Evolutionary conservation across 495 filamentous ascomycete species (phyloP).

Genomic region (Cetradonia linearis): DNA sequence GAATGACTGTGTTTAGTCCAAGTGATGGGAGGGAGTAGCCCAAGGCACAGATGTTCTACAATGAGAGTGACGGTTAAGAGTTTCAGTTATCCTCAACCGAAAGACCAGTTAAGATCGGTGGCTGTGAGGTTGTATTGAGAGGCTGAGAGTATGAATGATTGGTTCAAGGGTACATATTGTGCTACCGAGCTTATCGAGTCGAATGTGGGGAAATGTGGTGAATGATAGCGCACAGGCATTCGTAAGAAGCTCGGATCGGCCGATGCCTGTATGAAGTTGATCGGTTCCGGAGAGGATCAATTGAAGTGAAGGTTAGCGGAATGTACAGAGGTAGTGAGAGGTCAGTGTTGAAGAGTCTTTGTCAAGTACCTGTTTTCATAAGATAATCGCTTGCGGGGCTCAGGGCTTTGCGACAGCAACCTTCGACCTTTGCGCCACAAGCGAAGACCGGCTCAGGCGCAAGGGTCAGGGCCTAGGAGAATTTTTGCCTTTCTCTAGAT

Average conservation of each 20-base stretch:
- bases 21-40: background rate
- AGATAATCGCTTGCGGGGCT: constrained; percentile 16
- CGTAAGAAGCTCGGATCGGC: background rate
- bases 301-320: background rate
- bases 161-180: background rate
- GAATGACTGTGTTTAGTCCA: background rate
- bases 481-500: background rate
- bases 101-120: background rate
- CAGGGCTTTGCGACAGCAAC: background rate
- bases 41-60: background rate
- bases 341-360: constrained; percentile 1
- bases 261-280: background rate
- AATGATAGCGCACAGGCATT: background rate
- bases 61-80: background rate
- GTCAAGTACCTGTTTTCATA: constrained; percentile 15
- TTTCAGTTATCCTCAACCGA: background rate
- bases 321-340: background rate
- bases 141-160: constrained; percentile 1
- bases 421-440: constrained; percentile 2
- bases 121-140: background rate
- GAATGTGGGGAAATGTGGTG: background rate
- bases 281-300: background rate
- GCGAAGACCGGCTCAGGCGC: constrained; percentile 1
- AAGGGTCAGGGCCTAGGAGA: constrained; percentile 8
- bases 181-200: constrained; percentile 1